Evolutionary conservation across 2,329 filamentous ascomycete genomes (phyloP).

Genomic region (Dothistroma septosporum): DNA sequence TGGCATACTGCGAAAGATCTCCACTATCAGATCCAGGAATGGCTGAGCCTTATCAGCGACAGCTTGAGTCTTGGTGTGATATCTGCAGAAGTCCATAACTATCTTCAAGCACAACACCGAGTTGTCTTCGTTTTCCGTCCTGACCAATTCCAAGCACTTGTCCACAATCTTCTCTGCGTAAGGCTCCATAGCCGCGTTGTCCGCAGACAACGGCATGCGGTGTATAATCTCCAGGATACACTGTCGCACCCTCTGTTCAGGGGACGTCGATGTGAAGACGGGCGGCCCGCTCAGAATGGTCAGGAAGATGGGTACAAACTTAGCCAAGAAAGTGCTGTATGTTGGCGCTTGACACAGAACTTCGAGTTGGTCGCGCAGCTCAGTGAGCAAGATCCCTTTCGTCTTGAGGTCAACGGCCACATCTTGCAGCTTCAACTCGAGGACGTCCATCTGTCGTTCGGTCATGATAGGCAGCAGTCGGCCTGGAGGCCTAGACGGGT

Average conservation of each 20-base stretch:
- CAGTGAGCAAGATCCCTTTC: constrained; percentile 76
- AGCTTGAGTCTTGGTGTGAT: constrained; percentile 68
- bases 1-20: constrained; percentile 94
- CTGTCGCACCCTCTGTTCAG: constrained; percentile 91
- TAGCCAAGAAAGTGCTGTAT: constrained; percentile 77
- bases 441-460: constrained; percentile 41
- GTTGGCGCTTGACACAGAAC: constrained; percentile 73
- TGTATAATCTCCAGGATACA: constrained; percentile 93
- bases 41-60: constrained; percentile 78
- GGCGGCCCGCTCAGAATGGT: constrained; percentile 78
- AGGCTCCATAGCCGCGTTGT: constrained; percentile 71
- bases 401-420: constrained; percentile 62
- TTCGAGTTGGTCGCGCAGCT: constrained; percentile 88
- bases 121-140: constrained; percentile 96
- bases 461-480: constrained; percentile 28
- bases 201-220: constrained; percentile 66
- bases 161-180: constrained; percentile 88
- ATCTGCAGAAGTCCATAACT: constrained; percentile 91
- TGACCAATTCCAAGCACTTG: constrained; percentile 80
- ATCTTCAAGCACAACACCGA: constrained; percentile 98
- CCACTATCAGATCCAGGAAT: constrained; percentile 87
- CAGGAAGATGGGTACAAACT: constrained; percentile 85
- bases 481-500: constrained; percentile 4
- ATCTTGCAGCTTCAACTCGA: constrained; percentile 47
- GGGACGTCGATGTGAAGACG: constrained; percentile 84